Percentiles rank a stretch among this genome's conserved stretches.
phyloP scores from a whole-genome alignment of 345 rosid genomes.

The Trapa bicornis region DNA sequence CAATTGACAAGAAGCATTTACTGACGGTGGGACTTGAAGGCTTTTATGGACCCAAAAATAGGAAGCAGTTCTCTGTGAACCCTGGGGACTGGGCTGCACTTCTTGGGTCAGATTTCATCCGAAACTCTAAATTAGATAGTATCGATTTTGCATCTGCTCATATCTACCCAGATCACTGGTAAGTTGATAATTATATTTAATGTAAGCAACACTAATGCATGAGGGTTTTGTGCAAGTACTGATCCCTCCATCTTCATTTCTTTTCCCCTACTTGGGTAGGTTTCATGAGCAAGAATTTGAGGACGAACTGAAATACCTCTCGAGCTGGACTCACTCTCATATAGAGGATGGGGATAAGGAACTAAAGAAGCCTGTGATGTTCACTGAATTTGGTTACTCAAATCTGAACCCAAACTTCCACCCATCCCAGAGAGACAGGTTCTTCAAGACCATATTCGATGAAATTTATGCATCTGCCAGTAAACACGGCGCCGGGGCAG shows the following conservation, averaged over 20 bases:
- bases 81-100: conserved; percentile 72
- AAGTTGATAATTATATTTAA: conserved; percentile 13
- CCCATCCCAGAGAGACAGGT: conserved; percentile 43
- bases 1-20: conserved; percentile 78
- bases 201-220: background rate
- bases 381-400: conserved; percentile 78
- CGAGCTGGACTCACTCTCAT: conserved; percentile 83
- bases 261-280: conserved; percentile 26
- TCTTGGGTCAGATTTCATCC: conserved; percentile 83
- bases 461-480: conserved; percentile 54
- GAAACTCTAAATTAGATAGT: conserved; percentile 41
- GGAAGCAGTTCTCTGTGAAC: conserved; percentile 61
- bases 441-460: conserved; percentile 46
- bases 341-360: conserved; percentile 75
- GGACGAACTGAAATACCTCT: conserved; percentile 46
- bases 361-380: conserved; percentile 68
- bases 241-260: background rate
- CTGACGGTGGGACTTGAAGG: conserved; percentile 90
- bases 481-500: conserved; percentile 67
- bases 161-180: conserved; percentile 94
- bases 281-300: conserved; percentile 48
- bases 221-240: background rate
- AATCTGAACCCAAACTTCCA: conserved; percentile 59
- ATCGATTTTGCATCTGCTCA: conserved; percentile 89
- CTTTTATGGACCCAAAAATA: conserved; percentile 77